phyloP scores from a whole-genome alignment of 345 rosid genomes.

The Eutrema heterophyllum region DNA sequence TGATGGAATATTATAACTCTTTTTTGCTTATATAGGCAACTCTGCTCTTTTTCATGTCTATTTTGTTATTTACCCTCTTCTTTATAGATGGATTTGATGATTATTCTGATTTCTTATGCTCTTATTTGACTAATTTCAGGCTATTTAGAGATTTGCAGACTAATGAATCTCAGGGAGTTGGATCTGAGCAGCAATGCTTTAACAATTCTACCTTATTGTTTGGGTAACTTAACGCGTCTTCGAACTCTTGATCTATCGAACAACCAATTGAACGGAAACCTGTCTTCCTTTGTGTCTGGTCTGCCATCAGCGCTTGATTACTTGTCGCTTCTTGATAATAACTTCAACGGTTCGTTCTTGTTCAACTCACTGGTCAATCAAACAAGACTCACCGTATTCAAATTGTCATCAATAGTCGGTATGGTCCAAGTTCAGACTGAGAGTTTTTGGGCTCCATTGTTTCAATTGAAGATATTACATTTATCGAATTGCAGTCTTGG shows the following conservation, averaged over 20 bases:
- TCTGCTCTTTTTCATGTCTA: neutral
- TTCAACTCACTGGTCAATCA: conserved; percentile 22
- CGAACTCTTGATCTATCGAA: conserved; percentile 26
- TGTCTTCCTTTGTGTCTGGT: conserved; percentile 12
- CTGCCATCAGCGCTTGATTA: conserved; percentile 17
- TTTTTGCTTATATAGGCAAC: neutral
- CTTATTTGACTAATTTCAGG: conserved; percentile 8
- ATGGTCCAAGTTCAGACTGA: conserved; percentile 6
- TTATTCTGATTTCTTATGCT: conserved; percentile 3
- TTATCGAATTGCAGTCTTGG: conserved; percentile 6
- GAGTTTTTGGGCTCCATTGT: conserved; percentile 16
- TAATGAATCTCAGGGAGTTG: conserved; percentile 19
- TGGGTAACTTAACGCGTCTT: conserved; percentile 8
- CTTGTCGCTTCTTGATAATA: conserved; percentile 16
- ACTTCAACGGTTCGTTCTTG: conserved; percentile 21
- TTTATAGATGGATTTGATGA: neutral
- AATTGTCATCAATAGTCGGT: conserved; percentile 3
- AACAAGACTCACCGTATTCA: conserved; percentile 21
- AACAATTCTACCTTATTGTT: conserved; percentile 9
- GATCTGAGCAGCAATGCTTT: conserved; percentile 24
- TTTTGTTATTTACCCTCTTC: neutral
- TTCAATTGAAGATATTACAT: conserved; percentile 17
- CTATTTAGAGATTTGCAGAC: conserved; percentile 13
- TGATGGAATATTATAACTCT: neutral
- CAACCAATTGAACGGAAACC: conserved; percentile 20